These are phyloP conservation scores for Trypanosoma lewisi DNA, from an alignment of 208 protist genomes.

Conservation along the genomic window DNA sequence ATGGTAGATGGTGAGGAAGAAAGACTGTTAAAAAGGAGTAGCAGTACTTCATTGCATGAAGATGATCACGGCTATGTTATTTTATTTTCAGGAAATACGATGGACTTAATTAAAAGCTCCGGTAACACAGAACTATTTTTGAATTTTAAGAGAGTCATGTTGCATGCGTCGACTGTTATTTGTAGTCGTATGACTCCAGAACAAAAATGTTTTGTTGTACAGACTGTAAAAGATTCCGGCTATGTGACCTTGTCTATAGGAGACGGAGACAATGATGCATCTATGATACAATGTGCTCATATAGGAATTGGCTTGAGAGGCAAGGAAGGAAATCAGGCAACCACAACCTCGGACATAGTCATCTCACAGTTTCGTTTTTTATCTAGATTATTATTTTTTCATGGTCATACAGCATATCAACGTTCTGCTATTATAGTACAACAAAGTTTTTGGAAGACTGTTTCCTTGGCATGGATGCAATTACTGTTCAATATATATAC, in stretches of 20 bases:
- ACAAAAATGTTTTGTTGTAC: conserved; percentile 67
- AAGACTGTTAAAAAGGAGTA: neutral
- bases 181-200: conserved; percentile 71
- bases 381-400: conserved; percentile 89
- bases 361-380: conserved; percentile 92
- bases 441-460: conserved; percentile 97
- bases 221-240: conserved; percentile 46
- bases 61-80: conserved; percentile 32
- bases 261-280: conserved; percentile 94
- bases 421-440: conserved; percentile 91
- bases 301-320: conserved; percentile 90
- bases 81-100: conserved; percentile 54
- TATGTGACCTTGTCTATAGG: conserved; percentile 89
- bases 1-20: neutral
- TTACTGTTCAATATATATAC: conserved; percentile 86
- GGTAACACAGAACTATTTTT: conserved; percentile 35
- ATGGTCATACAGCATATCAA: conserved; percentile 91
- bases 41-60: neutral
- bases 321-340: conserved; percentile 88
- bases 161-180: conserved; percentile 58
- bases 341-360: conserved; percentile 88
- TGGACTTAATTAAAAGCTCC: conserved; percentile 41
- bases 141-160: conserved; percentile 45
- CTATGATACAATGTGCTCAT: conserved; percentile 93
- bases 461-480: conserved; percentile 91